Evolutionary conservation across 2,329 filamentous ascomycete genomes (phyloP), one percentile per base, ranked within the genome.

Genomic region (Fusarium secorum): DNA sequence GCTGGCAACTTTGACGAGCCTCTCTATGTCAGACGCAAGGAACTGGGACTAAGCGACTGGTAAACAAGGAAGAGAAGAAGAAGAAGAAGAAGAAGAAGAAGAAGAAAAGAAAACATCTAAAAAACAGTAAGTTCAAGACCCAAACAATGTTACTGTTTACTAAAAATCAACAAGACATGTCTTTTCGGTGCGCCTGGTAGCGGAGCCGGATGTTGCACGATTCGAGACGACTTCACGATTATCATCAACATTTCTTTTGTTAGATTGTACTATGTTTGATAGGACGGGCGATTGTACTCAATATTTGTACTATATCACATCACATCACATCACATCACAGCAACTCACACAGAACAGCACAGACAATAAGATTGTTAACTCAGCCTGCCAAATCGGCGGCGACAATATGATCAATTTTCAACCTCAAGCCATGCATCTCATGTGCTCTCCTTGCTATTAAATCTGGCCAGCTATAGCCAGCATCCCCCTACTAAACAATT

Each of bases 1-100:
- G 51, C 69, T 9, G 70, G 70, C 44, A 62, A 59, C 30, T 71
- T 69, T 35, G 70, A 69, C 18, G 67, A 74, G 36, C 61, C 70
- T 38, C 70, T 73, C 17, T 55, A 63, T 10, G 45, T 55, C n/a
- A 63, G 38, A 48, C 66, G 70, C 22, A 67, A 69, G 14, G 61
- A 61, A 6, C 42, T 72, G 18, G 70, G 70, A 20, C 9, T 71
- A 11, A 72, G 57, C 10, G 70, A 72, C 10, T 72, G 70, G 70
- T 72, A 32, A 67, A 41, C 6, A 20, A 42, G 44, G 9, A 36
- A 32, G 11, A 15, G 11, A 22, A 36, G 18, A 17, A 24, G 26
- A 20, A 36, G 18, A 17, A 24, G 26, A 20, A 15, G 11, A 22
- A 36, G 18, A 17, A 24, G 26, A 20, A 15, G 11, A 22, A 36